Conservation (phyloP, 345 rosid genomes). For the Theobroma cacao region DNA sequence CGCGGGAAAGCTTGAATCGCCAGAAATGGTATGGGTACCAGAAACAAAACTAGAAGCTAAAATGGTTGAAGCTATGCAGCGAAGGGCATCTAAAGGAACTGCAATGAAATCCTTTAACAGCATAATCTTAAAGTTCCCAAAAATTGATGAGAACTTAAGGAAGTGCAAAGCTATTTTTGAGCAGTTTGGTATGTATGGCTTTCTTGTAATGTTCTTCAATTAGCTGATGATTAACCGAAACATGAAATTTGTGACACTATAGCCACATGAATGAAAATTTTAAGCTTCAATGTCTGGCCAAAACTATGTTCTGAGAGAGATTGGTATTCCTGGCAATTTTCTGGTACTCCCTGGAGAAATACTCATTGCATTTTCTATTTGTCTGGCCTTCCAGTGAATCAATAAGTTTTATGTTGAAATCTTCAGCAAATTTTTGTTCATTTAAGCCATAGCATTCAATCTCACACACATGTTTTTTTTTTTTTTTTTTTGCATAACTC, state of each 20-base stretch:
- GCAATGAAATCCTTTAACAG: conserved; percentile 74
- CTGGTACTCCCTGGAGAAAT: not conserved
- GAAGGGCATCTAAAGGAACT: conserved; percentile 63
- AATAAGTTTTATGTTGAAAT: not conserved
- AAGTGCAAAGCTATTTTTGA: conserved; percentile 82
- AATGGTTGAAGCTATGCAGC: conserved; percentile 75
- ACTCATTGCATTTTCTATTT: not conserved
- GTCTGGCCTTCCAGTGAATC: not conserved
- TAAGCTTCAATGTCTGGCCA: not conserved
- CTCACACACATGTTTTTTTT: too few relatives aligned
- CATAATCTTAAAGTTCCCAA: conserved; percentile 87
- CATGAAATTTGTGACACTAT: not conserved
- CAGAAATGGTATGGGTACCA: conserved; percentile 42
- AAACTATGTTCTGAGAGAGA: not conserved
- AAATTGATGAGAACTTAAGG: conserved; percentile 74
- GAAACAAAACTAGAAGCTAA: conserved; percentile 86
- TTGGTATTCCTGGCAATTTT: not conserved
- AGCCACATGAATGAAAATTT: not conserved
- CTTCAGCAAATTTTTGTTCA: not conserved
- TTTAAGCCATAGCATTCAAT: not conserved
- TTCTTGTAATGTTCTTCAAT: not conserved
- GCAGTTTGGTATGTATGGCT: conserved; percentile 61
- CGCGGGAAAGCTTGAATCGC: conserved; percentile 40
- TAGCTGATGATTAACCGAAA: not conserved
- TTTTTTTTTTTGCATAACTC: too few relatives aligned